Evolutionary conservation across 2,329 filamentous ascomycete species (phyloP), one percentile per base, ranked within the genome.

Genomic region (Nigrospora sphaerica): DNA sequence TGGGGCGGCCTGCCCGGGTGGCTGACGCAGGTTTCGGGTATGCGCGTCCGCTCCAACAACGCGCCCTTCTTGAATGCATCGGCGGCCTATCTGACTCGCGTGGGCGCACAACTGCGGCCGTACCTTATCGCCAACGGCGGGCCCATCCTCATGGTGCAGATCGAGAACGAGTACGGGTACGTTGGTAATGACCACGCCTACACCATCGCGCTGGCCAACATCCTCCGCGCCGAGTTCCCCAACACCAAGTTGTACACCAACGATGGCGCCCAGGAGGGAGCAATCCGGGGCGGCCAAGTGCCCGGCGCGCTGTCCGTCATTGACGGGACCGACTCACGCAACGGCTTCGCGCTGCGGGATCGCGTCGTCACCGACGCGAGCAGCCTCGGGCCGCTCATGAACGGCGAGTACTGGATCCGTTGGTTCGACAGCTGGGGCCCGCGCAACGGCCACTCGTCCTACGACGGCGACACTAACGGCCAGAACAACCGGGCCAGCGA

Each of bases 111-210:
- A 9, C 18, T 43, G 6, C 23, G 34, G 32, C 41, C 41, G 7
- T 36, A 43, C 32, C 40, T 43, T 16, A 12, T 43, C 41, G 66
- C 64, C 1, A 54, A 64, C 0, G 72, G 71, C 12, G 72, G 72
- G 0, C 70, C 70, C 3, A 61, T 75, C n/a, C 52, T 76, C 17
- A 74, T 75, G 71, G 63, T 71, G 0, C 72, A 75, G 54, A 62
- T 75, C 10, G 72, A 75, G 53, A 75, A 75, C 44, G 72, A 75
- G 50, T 77, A 77, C 46, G 73, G 74, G 1, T 72, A 65, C 18
- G 75, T 69, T 39, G 73, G 69, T 14, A 59, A 58, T 6, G 63
- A 76, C 46, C 69, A 74, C 45, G 53, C 55, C 2, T 77, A 77
- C 50, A 71, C 66, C 6, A 51, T 54, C 6, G 63, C 62, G 0